These are phyloP conservation scores for Ganoderma meredithae DNA, from an alignment of 1,284 basidiomycete genomes.

Conservation along the genomic window DNA sequence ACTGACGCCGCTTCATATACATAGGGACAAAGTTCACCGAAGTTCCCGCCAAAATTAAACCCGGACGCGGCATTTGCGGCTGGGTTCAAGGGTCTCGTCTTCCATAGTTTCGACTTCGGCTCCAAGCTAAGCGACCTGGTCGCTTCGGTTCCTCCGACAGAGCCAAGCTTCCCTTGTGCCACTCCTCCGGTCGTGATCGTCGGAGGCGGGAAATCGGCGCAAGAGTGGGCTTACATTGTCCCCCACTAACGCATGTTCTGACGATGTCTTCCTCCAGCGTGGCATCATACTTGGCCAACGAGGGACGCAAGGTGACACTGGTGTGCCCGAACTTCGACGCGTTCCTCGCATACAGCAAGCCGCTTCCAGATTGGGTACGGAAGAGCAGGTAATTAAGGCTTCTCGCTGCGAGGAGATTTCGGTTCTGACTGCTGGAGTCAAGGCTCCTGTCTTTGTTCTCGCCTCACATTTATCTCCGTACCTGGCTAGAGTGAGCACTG, in stretches of 20 bases:
- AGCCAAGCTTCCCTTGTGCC: neutral
- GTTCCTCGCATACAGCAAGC: slow-evolving; percentile 49
- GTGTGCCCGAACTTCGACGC: slow-evolving; percentile 59
- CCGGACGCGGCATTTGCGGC: slow-evolving; percentile 42
- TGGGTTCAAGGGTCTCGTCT: slow-evolving; percentile 53
- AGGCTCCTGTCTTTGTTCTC: slow-evolving; percentile 38
- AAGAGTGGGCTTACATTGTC: slow-evolving; percentile 45
- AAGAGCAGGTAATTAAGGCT: slow-evolving; percentile 60
- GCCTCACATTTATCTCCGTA: slow-evolving; percentile 34
- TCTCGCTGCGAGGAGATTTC: no score
- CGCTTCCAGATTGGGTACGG: slow-evolving; percentile 54
- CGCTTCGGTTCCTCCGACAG: slow-evolving; percentile 31
- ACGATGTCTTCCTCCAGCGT: neutral
- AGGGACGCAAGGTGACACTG: slow-evolving; percentile 52
- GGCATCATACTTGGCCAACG: slow-evolving; percentile 46
- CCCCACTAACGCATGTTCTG: neutral
- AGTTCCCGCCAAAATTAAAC: slow-evolving; percentile 48
- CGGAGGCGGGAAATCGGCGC: slow-evolving; percentile 64
- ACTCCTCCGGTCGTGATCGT: slow-evolving; percentile 51
- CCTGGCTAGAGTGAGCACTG: slow-evolving; percentile 33
- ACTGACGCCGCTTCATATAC: no score
- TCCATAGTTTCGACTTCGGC: slow-evolving; percentile 60
- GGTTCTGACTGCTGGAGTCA: no score
- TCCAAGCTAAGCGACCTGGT: slow-evolving; percentile 51
- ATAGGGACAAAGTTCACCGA: slow-evolving; percentile 61